Percentiles rank a stretch among this genome's conserved stretches.
phyloP scores from a whole-genome alignment of 2,329 filamentous ascomycete species.

The Hypoxylon sp. region DNA sequence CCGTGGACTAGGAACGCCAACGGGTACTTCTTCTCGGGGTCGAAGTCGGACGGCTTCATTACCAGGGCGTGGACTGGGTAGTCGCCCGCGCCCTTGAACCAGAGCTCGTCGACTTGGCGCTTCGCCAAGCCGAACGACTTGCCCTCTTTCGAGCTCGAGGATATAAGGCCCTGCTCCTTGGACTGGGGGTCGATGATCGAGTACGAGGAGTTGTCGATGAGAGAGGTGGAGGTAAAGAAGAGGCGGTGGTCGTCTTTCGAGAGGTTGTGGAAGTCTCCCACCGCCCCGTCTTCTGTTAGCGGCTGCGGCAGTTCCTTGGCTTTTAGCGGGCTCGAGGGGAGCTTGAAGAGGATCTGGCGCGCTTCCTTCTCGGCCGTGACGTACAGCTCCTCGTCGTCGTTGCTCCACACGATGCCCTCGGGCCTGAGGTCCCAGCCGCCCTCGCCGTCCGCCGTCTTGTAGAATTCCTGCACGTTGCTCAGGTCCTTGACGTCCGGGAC shows the following conservation, averaged over 20 bases:
- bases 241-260: slow-evolving; percentile 61
- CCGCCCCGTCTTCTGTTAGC: slow-evolving; percentile 66
- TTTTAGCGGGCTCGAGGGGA: slow-evolving; percentile 67
- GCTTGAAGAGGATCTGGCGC: slow-evolving; percentile 70
- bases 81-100: slow-evolving; percentile 73
- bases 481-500: slow-evolving; percentile 71
- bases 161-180: slow-evolving; percentile 60
- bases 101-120: slow-evolving; percentile 75
- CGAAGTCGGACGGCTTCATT: slow-evolving; percentile 75
- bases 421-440: slow-evolving; percentile 72
- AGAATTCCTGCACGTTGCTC: slow-evolving; percentile 71
- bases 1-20: slow-evolving; percentile 85
- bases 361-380: slow-evolving; percentile 80
- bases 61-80: slow-evolving; percentile 79
- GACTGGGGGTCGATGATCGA: slow-evolving; percentile 65
- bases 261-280: slow-evolving; percentile 66
- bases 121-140: slow-evolving; percentile 74
- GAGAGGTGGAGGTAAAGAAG: slow-evolving; percentile 75
- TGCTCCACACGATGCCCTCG: slow-evolving; percentile 68
- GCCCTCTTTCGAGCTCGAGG: slow-evolving; percentile 75
- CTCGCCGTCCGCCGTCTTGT: slow-evolving; percentile 70
- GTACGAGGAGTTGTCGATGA: slow-evolving; percentile 80
- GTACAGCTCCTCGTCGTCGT: slow-evolving; percentile 73
- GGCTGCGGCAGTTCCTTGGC: slow-evolving; percentile 62
- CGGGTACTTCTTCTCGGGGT: slow-evolving; percentile 79